A percentile compares a stretch with the other conserved stretches of the same genome.
Evolutionary conservation across 2,329 filamentous ascomycete species (phyloP).

Genomic region (Sporothrix sp.): DNA sequence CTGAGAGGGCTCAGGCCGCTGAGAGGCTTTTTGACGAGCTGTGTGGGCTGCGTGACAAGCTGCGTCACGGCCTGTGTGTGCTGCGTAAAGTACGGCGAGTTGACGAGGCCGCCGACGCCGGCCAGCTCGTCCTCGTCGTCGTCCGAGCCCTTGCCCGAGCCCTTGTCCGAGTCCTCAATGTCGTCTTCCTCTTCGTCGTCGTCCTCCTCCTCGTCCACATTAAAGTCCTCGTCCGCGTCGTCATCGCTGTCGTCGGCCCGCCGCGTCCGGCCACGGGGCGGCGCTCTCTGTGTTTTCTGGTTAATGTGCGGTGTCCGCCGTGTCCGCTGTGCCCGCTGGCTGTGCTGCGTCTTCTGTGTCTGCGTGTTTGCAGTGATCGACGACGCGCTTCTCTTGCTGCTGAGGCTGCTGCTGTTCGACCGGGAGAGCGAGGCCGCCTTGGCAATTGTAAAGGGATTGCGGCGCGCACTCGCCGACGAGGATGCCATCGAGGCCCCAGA

Average conservation of each 20-base stretch:
- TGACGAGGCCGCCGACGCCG: conserved; percentile 25
- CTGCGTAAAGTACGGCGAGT: conserved; percentile 38
- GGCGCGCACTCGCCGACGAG: background rate
- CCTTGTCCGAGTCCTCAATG: conserved; percentile 30
- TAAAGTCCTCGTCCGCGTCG: conserved; percentile 34
- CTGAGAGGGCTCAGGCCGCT: conserved; percentile 17
- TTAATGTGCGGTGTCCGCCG: too few relatives aligned
- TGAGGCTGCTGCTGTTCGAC: conserved; percentile 5
- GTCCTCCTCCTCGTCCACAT: conserved; percentile 22
- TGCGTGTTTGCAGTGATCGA: background rate
- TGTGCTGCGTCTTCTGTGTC: background rate
- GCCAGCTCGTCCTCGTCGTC: conserved; percentile 39
- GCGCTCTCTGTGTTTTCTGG: background rate
- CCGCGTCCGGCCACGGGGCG: background rate
- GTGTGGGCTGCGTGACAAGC: conserved; percentile 38
- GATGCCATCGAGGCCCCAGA: background rate
- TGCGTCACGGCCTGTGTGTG: conserved; percentile 39
- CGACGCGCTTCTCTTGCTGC: conserved; percentile 2
- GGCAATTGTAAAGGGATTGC: conserved; percentile 16
- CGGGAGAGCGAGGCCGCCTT: conserved; percentile 8
- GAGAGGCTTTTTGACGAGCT: conserved; percentile 33
- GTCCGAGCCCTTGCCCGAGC: too few relatives aligned
- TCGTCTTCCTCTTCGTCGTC: conserved; percentile 24
- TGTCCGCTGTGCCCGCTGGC: background rate
- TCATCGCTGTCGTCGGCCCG: conserved; percentile 30